Evolutionary conservation across 2,329 filamentous ascomycete species (phyloP).

Genomic region (Stagonosporopsis vannaccii): DNA sequence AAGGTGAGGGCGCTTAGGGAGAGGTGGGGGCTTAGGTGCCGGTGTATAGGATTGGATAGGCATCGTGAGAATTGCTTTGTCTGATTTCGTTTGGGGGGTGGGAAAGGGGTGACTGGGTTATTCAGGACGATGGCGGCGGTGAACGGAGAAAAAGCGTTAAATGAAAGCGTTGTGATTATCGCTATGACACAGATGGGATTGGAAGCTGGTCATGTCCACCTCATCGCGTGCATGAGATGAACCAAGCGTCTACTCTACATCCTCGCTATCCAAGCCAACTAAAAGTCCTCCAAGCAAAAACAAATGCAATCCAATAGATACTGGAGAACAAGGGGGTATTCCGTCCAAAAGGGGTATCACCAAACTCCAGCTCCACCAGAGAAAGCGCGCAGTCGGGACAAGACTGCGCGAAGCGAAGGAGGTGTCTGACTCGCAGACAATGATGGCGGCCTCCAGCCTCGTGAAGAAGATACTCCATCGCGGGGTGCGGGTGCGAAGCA

Average conservation of each 20-base stretch:
- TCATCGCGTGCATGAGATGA: background rate
- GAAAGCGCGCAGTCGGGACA: conserved; percentile 28
- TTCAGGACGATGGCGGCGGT: background rate
- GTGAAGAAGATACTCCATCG: conserved; percentile 5
- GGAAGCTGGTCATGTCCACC: background rate
- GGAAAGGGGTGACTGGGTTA: background rate
- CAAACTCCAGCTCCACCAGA: conserved; percentile 53
- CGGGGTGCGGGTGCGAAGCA: conserved; percentile 17
- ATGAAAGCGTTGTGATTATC: background rate
- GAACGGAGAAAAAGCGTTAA: background rate
- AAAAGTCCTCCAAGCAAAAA: conserved; percentile 10
- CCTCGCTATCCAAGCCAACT: background rate
- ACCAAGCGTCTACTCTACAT: background rate
- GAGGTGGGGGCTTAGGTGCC: background rate
- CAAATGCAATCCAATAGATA: conserved; percentile 14
- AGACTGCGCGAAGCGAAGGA: conserved; percentile 18
- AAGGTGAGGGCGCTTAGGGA: background rate
- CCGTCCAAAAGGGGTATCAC: conserved; percentile 45
- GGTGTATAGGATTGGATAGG: background rate
- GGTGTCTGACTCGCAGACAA: conserved; percentile 14
- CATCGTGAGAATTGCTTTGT: background rate
- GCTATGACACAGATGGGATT: background rate
- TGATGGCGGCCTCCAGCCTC: background rate
- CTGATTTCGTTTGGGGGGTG: too few relatives aligned
- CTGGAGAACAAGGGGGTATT: conserved; percentile 15